Evolutionary conservation across 73 alveolate species (phyloP).

Genomic region (Durusdinium trenchii): DNA sequence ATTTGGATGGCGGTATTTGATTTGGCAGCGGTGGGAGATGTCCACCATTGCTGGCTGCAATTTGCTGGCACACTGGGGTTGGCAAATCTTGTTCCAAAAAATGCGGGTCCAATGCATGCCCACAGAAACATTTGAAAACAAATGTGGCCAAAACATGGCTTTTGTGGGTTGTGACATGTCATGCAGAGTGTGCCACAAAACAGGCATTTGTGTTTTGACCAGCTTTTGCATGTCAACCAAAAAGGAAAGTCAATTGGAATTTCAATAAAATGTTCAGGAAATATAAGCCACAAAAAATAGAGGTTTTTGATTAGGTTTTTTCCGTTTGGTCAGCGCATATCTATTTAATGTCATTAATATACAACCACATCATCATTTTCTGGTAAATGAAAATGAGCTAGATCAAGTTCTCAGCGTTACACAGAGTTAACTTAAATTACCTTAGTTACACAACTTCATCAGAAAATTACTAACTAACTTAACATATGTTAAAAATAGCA

Average conservation of each 20-base stretch:
- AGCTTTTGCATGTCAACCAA: no score
- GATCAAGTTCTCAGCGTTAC: background rate
- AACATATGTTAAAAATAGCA: background rate
- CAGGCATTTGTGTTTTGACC: background rate
- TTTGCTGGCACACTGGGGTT: background rate
- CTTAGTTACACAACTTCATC: background rate
- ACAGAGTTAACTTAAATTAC: background rate
- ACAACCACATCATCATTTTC: background rate
- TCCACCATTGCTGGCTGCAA: constrained; percentile 23
- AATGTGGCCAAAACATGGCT: background rate
- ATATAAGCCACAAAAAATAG: no score
- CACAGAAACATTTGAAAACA: no score
- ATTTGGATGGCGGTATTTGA: no score
- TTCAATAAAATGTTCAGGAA: no score
- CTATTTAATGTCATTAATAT: background rate
- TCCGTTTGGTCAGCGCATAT: no score
- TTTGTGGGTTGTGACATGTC: no score
- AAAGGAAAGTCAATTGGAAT: no score
- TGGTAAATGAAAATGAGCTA: background rate
- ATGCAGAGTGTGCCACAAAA: no score
- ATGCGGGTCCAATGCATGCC: background rate
- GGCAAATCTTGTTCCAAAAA: background rate
- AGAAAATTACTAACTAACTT: background rate
- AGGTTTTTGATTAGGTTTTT: no score
- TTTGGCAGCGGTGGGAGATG: background rate